Conservation (phyloP, 2,329 filamentous ascomycete species). For the Phyllosticta citribraziliensis region DNA sequence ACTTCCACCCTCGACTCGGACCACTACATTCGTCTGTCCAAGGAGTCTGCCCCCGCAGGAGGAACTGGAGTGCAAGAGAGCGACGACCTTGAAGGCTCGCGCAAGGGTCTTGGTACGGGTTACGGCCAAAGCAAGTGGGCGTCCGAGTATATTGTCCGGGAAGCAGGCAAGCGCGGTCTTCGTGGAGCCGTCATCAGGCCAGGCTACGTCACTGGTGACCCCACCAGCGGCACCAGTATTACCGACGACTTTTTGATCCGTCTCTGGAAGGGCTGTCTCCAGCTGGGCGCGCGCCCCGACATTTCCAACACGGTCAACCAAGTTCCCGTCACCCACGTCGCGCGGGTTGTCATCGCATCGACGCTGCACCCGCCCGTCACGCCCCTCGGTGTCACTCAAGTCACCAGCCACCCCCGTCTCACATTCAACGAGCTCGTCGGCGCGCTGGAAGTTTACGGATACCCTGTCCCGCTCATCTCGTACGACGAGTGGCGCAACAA, state of each 20-base stretch:
- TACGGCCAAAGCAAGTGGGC: slow-evolving; percentile 93
- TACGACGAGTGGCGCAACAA: slow-evolving; percentile 61
- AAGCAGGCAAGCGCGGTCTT: slow-evolving; percentile 69
- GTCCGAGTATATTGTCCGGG: slow-evolving; percentile 60
- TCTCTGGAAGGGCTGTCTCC: slow-evolving; percentile 77
- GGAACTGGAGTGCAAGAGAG: slow-evolving; percentile 59
- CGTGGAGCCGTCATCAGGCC: slow-evolving; percentile 67
- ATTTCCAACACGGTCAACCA: slow-evolving; percentile 84
- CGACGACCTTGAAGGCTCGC: slow-evolving; percentile 70
- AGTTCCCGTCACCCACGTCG: slow-evolving; percentile 78
- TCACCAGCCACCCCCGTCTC: slow-evolving; percentile 70
- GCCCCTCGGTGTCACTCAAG: slow-evolving; percentile 57
- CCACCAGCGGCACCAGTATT: slow-evolving; percentile 56
- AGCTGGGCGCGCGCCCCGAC: slow-evolving; percentile 61
- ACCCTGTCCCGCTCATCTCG: slow-evolving; percentile 53
- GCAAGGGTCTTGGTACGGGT: slow-evolving; percentile 68
- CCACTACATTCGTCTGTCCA: slow-evolving; percentile 66
- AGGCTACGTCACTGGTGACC: slow-evolving; percentile 75
- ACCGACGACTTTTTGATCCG: slow-evolving; percentile 88
- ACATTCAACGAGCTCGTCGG: slow-evolving; percentile 70
- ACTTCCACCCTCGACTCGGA: slow-evolving; percentile 75
- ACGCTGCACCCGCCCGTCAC: slow-evolving; percentile 52
- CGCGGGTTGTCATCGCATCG: slow-evolving; percentile 66
- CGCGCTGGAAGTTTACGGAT: slow-evolving; percentile 62
- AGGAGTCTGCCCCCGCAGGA: slow-evolving; percentile 50